Base-by-base conservation (phyloP, 1,139 yeast genomes). In the Debaryomyces fabryi region DNA sequence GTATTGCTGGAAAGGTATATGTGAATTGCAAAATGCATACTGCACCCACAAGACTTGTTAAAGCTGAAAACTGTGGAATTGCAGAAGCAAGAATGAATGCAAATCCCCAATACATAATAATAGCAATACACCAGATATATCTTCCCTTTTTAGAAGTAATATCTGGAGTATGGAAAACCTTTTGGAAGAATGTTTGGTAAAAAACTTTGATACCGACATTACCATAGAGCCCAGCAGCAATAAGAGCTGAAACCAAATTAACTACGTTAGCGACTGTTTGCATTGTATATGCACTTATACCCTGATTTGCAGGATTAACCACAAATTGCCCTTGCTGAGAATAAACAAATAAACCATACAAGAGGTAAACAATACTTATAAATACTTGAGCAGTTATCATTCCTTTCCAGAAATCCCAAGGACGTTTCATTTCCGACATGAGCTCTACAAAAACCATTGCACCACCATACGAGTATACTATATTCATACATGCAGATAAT, bases 31-130 rank as follows among this genome's bases (percentile, higher is more conserved):
- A 58, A 47, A 73, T 73, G 56, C 79, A 74, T 52, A 73, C 71
- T 6, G 83, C 80, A 47, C 83, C 84, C 12, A 81, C 78, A 51
- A 79, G 66, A 32, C 78, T 62, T 25, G 78, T 74, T 57, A 79
- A 64, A 4, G 79, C 61, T 29, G 71, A 71, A 61, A 79, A 74
- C 52, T 78, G 79, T 34, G 84, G 84, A 50, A 79, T 79, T 53
- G 82, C 82, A 48, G 82, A 75, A 35, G 82, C 83, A 56, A 79
- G 57, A 23, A 73, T 60, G 53, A 64, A 74, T 4, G 79, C 77
- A 39, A 72, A 44, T 6, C 67, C 72, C 79, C 79, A 75, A 63
- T 74, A 74, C 30, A 27, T 48, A 40, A 67, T 51, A 1, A 72
- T 74, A 44, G 64, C 52, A 15, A 57, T 49, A 6, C 60, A 59